Evolutionary conservation across 306 rosid species (phyloP).

Genomic region (Sphenostylis stenocarpa): DNA sequence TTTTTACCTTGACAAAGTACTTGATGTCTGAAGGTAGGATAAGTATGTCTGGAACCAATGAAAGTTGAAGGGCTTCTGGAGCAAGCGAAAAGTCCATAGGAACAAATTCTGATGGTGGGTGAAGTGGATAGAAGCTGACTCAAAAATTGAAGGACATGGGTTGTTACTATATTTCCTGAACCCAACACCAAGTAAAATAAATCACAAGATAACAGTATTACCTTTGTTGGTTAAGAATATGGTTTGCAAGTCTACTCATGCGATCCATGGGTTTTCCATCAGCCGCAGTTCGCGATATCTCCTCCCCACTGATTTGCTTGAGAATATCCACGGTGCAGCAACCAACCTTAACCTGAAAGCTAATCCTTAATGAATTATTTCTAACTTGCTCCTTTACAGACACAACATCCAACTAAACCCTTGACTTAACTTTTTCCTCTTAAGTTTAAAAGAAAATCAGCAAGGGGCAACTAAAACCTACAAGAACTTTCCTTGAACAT

Average conservation of each 20-base stretch:
- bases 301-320: slow-evolving; percentile 92
- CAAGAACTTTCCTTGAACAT: slow-evolving; percentile 18
- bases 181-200: neutral
- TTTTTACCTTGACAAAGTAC: slow-evolving; percentile 73
- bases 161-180: slow-evolving; percentile 18
- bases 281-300: slow-evolving; percentile 71
- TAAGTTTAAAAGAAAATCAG: neutral
- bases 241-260: slow-evolving; percentile 77
- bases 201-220: slow-evolving; percentile 1
- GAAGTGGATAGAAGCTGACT: slow-evolving; percentile 89
- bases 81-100: slow-evolving; percentile 90
- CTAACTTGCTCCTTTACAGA: slow-evolving; percentile 17
- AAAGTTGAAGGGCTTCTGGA: slow-evolving; percentile 76
- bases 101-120: slow-evolving; percentile 82
- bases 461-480: neutral
- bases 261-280: slow-evolving; percentile 76
- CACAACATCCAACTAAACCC: slow-evolving; percentile 28
- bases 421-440: neutral
- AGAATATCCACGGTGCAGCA: slow-evolving; percentile 88
- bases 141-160: slow-evolving; percentile 28
- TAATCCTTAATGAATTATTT: slow-evolving; percentile 19
- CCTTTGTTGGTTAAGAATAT: slow-evolving; percentile 81
- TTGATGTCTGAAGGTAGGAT: slow-evolving; percentile 90
- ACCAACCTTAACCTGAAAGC: slow-evolving; percentile 81
- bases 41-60: slow-evolving; percentile 76